Evolutionary conservation across 768 basidiomycete species (phyloP), one percentile per base, ranked within the genome.

Genomic region (Suillus alpinus): DNA sequence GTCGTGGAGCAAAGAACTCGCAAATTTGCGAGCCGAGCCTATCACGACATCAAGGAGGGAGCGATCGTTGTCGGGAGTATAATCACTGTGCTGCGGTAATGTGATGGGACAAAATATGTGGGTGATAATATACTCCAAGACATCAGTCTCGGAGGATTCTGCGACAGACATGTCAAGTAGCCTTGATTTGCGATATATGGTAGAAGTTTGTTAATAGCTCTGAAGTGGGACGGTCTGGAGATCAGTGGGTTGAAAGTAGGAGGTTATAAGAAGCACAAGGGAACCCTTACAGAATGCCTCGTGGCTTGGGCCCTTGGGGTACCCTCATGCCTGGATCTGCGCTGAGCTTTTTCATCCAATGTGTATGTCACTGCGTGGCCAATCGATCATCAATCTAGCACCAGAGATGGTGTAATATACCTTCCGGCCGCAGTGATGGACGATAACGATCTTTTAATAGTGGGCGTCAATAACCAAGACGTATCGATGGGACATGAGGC

Each of bases 1-100:
- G 10, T 52, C 26, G 26, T n/a, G 9, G 14, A 62, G 43, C n/a
- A 66, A 57, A 36, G 53, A 51, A 2, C 16, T 23, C 23, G n/a
- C 23, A 59, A 71, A 75, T 39, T 59, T 57, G 31, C 26, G 23
- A 2, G 73, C 69, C 51, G 58, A 66, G 9, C 64, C 31, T 0
- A 68, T 53, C 2, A 70, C 65, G 18, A 65, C 53, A 18, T 59
- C 12, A 46, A 68, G 67, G 1, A 78, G 62, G 1, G 63, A 61
- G 34, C 66, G 64, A 6, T 76, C 71, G 6, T 65, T 60, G 4
- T 65, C 31, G 1, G 50, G 60, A 0, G 32, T 47, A 12, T 62
- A 40, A 56, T 78, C 76, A 14, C 72, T 68, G 20, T 66, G 23
- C 52, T 78, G 55, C 40, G 41, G 63, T 12, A 47, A 51, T 57